These are phyloP conservation scores for Penicillium concentricum DNA, from an alignment of 2,329 filamentous ascomycete species.

Conservation along the genomic window DNA sequence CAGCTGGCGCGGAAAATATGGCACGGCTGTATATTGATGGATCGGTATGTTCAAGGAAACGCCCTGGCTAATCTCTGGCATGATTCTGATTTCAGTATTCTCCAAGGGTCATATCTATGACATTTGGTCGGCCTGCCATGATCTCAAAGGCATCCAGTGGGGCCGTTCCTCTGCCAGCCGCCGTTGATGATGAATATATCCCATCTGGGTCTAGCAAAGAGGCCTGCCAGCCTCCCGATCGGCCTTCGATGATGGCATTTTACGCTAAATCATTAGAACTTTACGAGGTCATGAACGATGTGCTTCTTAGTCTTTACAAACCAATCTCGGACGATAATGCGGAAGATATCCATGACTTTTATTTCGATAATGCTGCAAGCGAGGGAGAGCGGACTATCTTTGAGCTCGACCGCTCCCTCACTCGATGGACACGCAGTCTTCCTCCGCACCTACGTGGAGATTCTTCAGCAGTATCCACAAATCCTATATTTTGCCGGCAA, in stretches of 20 bases:
- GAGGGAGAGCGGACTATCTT: slow-evolving; percentile 34
- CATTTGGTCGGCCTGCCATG: slow-evolving; percentile 39
- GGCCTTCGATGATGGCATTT: slow-evolving; percentile 33
- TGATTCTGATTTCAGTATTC: background rate
- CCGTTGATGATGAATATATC: slow-evolving; percentile 36
- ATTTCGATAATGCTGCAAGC: slow-evolving; percentile 23
- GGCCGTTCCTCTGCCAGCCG: slow-evolving; percentile 29
- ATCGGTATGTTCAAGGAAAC: slow-evolving; percentile 24
- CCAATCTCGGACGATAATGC: slow-evolving; percentile 23
- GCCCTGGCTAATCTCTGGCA: too few species aligned
- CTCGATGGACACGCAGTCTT: slow-evolving; percentile 31
- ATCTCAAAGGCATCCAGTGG: slow-evolving; percentile 30
- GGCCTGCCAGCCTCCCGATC: slow-evolving; percentile 20
- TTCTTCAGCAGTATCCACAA: slow-evolving; percentile 3
- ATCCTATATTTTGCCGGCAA: slow-evolving; percentile 31
- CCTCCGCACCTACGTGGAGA: slow-evolving; percentile 27
- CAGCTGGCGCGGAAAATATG: slow-evolving; percentile 35
- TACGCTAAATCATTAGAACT: slow-evolving; percentile 34
- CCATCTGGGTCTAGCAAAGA: slow-evolving; percentile 13
- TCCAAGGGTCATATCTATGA: slow-evolving; percentile 38
- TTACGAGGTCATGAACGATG: slow-evolving; percentile 38
- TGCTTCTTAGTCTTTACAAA: slow-evolving; percentile 32
- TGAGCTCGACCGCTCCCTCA: slow-evolving; percentile 33
- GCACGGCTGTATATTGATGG: slow-evolving; percentile 40
- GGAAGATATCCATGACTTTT: slow-evolving; percentile 30